phyloP scores from a whole-genome alignment of 176 grass and related monocot genomes.

The Eragrostis nindensis region DNA sequence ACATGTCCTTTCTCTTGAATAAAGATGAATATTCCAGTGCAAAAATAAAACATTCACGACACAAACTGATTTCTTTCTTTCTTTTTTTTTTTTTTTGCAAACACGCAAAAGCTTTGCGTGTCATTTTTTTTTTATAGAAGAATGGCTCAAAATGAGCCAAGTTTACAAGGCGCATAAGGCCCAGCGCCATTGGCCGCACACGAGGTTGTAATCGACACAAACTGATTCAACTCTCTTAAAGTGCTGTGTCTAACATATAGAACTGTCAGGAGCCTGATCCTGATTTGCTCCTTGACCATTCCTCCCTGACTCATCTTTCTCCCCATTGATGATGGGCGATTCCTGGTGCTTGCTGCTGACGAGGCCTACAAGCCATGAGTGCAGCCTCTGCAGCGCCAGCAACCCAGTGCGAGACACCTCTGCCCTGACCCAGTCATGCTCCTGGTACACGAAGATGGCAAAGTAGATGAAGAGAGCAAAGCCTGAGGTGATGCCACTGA shows the following conservation, averaged over 20 bases:
- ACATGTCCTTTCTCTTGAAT: not conserved
- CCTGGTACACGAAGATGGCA: not conserved
- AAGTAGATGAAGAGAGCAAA: slow-evolving; percentile 28
- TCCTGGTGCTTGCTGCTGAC: not conserved
- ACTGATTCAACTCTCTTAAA: not conserved
- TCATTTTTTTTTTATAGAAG: too few relatives aligned
- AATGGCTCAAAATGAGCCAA: too few relatives aligned
- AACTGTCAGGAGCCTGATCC: not conserved
- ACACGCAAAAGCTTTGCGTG: too few relatives aligned
- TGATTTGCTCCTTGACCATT: not conserved
- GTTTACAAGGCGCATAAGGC: too few relatives aligned
- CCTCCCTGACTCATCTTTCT: not conserved
- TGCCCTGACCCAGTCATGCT: not conserved
- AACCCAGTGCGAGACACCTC: not conserved
- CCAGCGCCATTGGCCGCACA: too few relatives aligned
- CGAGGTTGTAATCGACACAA: too few relatives aligned
- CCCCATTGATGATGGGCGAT: not conserved
- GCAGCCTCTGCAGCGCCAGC: not conserved
- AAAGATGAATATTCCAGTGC: not conserved
- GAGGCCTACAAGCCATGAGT: slow-evolving; percentile 11
- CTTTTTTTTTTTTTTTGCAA: too few relatives aligned
- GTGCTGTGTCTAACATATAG: not conserved
- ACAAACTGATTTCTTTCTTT: too few relatives aligned
- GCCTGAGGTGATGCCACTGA: slow-evolving; percentile 49
- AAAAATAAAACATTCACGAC: not conserved